Evolutionary conservation across 2,329 filamentous ascomycete genomes (phyloP).

Genomic region (Aspergillus oerlinghausenensis): DNA sequence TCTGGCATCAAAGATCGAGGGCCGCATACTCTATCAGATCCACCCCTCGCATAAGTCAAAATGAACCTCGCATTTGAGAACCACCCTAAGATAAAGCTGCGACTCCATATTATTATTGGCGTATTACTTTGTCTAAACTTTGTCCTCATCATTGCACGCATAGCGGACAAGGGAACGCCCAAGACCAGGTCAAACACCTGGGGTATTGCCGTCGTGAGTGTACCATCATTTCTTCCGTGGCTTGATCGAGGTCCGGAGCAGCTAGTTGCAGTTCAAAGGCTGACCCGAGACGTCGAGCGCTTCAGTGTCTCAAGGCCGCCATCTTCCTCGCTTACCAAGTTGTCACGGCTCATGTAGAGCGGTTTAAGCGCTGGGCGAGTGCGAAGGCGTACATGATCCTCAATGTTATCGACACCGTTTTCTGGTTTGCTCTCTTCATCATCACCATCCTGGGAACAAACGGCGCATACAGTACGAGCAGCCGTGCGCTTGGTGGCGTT

Average conservation of each 20-base stretch:
- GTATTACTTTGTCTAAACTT: conserved; percentile 9
- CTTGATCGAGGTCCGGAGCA: not conserved
- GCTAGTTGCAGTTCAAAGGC: not conserved
- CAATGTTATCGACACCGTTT: conserved; percentile 21
- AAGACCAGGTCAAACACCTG: conserved; percentile 14
- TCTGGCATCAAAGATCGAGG: not conserved
- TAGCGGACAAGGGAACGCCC: conserved; percentile 16
- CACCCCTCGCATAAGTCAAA: not conserved
- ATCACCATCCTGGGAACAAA: conserved; percentile 16
- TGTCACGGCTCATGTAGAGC: conserved; percentile 11
- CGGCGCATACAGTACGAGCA: conserved; percentile 7
- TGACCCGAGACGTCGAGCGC: not conserved
- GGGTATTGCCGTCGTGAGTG: conserved; percentile 17
- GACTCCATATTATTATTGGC: conserved; percentile 12
- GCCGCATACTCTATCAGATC: not conserved
- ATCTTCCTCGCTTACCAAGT: conserved; percentile 21
- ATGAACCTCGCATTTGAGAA: not conserved
- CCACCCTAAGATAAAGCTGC: conserved; percentile 6
- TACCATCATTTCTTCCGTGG: not conserved
- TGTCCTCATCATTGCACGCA: conserved; percentile 17
- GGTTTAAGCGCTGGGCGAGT: conserved; percentile 20
- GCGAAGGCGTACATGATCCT: conserved; percentile 18
- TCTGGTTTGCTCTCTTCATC: conserved; percentile 23
- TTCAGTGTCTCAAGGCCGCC: conserved; percentile 19
- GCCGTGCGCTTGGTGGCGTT: conserved; percentile 17